Conservation (phyloP, 768 basidiomycete genomes). For the Tephrocybe sp. region DNA sequence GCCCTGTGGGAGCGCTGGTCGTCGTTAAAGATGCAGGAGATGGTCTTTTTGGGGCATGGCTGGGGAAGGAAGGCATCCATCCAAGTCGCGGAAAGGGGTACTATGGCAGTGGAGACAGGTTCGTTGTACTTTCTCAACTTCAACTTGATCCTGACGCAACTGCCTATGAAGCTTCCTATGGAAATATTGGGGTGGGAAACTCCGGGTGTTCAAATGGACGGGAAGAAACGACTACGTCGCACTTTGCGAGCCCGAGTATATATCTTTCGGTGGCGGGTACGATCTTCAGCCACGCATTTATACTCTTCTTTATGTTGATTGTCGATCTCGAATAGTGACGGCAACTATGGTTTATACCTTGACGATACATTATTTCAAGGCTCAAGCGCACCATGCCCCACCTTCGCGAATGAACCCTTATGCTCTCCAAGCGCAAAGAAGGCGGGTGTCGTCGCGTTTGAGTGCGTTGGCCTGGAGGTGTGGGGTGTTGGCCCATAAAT, state of each 20-base stretch:
- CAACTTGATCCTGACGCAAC: background rate
- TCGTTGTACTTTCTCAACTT: conserved; percentile 19
- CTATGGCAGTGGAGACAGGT: conserved; percentile 90
- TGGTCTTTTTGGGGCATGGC: conserved; percentile 76
- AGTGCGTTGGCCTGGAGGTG: conserved; percentile 89
- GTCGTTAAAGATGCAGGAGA: conserved; percentile 63
- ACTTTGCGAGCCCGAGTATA: conserved; percentile 73
- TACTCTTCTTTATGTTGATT: background rate
- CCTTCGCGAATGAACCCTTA: conserved; percentile 84
- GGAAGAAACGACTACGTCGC: conserved; percentile 90
- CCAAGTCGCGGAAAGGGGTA: conserved; percentile 62
- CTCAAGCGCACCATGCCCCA: conserved; percentile 79
- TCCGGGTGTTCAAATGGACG: conserved; percentile 79
- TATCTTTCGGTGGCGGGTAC: conserved; percentile 93
- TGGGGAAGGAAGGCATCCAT: conserved; percentile 74
- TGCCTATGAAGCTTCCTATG: conserved; percentile 66
- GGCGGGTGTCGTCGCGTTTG: conserved; percentile 64
- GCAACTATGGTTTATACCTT: conserved; percentile 85
- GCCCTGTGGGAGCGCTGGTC: conserved; percentile 48
- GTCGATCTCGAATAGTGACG: conserved; percentile 53
- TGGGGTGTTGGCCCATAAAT: conserved; percentile 68
- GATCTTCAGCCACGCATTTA: conserved; percentile 25
- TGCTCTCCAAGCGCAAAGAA: conserved; percentile 50
- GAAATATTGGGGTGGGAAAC: conserved; percentile 47
- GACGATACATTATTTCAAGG: conserved; percentile 81